Conservation (phyloP, 805 yeast species). For the Myxozyma monticola region DNA sequence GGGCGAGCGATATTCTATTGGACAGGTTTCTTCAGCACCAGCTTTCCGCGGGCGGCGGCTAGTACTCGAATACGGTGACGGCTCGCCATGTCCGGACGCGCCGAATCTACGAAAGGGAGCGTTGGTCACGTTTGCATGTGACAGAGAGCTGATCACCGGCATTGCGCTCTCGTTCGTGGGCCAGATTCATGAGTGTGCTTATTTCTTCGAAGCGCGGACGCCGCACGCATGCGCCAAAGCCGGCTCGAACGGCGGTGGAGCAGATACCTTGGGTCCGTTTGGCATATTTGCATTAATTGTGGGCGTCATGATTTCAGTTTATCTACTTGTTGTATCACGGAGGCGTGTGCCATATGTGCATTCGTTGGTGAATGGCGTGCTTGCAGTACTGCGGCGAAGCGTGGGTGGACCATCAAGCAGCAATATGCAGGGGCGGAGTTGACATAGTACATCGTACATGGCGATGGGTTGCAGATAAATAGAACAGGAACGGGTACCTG, state of each 20-base stretch:
- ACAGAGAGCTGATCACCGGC: constrained; percentile 61
- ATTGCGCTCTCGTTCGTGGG: constrained; percentile 65
- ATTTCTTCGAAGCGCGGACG: constrained; percentile 80
- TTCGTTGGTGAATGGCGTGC: constrained; percentile 13
- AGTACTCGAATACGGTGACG: constrained; percentile 67
- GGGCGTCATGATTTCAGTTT: constrained; percentile 24
- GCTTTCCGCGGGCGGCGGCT: constrained; percentile 70
- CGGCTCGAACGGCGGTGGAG: constrained; percentile 51
- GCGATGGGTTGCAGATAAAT: no score
- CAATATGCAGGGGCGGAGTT: no score
- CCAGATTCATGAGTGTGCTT: constrained; percentile 71
- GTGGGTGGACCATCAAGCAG: no score
- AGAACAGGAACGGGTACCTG: no score
- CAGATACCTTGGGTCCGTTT: constrained; percentile 53
- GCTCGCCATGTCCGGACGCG: constrained; percentile 50
- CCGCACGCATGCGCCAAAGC: constrained; percentile 80
- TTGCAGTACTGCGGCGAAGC: neutral
- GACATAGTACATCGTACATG: no score
- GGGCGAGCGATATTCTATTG: constrained; percentile 55
- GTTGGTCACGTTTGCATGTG: constrained; percentile 72
- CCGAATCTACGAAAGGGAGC: constrained; percentile 60
- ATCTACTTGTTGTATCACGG: constrained; percentile 26
- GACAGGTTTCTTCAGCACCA: constrained; percentile 54
- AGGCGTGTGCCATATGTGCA: constrained; percentile 28
- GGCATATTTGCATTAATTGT: constrained; percentile 51